Percentiles rank a stretch among this genome's conserved stretches.
Evolutionary conservation across 140 eudicot genomes (phyloP).

Genomic region (Flaveria floridana): DNA sequence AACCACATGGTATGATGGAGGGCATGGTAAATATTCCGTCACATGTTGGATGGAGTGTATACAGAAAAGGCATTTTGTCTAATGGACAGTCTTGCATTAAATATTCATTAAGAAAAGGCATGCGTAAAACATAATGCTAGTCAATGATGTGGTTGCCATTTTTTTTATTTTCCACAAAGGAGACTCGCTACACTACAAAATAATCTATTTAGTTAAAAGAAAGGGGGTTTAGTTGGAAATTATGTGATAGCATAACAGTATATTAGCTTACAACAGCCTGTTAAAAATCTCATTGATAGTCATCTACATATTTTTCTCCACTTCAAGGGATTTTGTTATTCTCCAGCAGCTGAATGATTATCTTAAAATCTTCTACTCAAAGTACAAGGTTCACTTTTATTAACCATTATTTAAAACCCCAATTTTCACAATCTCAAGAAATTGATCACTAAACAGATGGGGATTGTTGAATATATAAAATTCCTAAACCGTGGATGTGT

Average conservation of each 20-base stretch:
- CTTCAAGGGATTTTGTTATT: constrained; percentile 14
- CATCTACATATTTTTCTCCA: background rate
- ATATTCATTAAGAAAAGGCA: background rate
- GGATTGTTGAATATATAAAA: constrained; percentile 25
- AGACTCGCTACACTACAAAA: constrained; percentile 6
- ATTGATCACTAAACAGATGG: background rate
- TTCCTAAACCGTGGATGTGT: constrained; percentile 2
- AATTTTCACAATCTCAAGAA: background rate
- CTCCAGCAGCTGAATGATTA: constrained; percentile 18
- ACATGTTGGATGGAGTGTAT: constrained; percentile 22
- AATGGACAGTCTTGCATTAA: constrained; percentile 20
- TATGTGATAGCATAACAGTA: constrained; percentile 22
- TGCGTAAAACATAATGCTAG: constrained; percentile 12
- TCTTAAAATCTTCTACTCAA: constrained; percentile 10
- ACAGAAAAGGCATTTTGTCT: constrained; percentile 2
- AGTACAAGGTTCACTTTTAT: constrained; percentile 13
- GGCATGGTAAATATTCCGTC: constrained; percentile 24
- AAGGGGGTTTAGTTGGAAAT: background rate
- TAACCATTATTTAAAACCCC: constrained; percentile 5
- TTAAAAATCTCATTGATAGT: constrained; percentile 11
- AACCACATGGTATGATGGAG: constrained; percentile 32
- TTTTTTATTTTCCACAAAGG: constrained; percentile 14
- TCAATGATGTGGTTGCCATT: constrained; percentile 12
- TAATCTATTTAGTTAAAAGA: background rate
- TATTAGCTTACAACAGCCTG: constrained; percentile 19